Evolutionary conservation across 2,329 filamentous ascomycete species (phyloP).

Genomic region (Botrytis deweyae): DNA sequence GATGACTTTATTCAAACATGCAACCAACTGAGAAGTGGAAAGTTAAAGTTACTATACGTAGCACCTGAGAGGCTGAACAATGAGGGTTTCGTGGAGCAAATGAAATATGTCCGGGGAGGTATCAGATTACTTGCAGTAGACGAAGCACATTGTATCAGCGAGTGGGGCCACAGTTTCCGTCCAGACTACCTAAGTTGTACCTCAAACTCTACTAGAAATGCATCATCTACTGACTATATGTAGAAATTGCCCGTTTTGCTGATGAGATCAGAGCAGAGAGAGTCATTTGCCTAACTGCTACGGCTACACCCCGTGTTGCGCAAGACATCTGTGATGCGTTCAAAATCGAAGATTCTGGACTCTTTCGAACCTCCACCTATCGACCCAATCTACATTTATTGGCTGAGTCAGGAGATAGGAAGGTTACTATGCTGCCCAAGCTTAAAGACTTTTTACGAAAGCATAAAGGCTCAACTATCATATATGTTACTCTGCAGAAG

Average conservation of each 20-base stretch:
- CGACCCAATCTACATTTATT: constrained; percentile 54
- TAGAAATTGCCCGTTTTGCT: constrained; percentile 53
- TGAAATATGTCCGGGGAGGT: constrained; percentile 54
- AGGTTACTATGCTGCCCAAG: constrained; percentile 47
- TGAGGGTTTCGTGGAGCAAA: constrained; percentile 56
- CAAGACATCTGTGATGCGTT: constrained; percentile 55
- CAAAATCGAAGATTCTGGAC: constrained; percentile 46
- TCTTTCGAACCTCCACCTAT: constrained; percentile 61
- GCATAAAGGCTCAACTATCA: constrained; percentile 55
- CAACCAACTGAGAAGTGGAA: constrained; percentile 48
- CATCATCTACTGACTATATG: constrained; percentile 17
- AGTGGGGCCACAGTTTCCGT: constrained; percentile 53
- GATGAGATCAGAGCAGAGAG: constrained; percentile 56
- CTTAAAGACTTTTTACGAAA: constrained; percentile 50
- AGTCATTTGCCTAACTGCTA: constrained; percentile 60
- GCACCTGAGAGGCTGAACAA: constrained; percentile 61
- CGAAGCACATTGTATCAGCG: constrained; percentile 59
- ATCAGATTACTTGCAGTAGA: constrained; percentile 57
- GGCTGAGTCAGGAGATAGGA: constrained; percentile 46
- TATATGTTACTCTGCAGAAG: constrained; percentile 60
- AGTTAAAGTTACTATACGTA: constrained; percentile 56
- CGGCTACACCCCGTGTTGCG: constrained; percentile 56
- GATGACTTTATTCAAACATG: constrained; percentile 44
- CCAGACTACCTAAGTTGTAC: constrained; percentile 50
- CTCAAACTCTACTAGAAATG: not conserved